Evolutionary conservation across 352 stramenopile genomes (phyloP), one percentile per base, ranked within the genome.

Genomic region (Globisporangium canariense): DNA sequence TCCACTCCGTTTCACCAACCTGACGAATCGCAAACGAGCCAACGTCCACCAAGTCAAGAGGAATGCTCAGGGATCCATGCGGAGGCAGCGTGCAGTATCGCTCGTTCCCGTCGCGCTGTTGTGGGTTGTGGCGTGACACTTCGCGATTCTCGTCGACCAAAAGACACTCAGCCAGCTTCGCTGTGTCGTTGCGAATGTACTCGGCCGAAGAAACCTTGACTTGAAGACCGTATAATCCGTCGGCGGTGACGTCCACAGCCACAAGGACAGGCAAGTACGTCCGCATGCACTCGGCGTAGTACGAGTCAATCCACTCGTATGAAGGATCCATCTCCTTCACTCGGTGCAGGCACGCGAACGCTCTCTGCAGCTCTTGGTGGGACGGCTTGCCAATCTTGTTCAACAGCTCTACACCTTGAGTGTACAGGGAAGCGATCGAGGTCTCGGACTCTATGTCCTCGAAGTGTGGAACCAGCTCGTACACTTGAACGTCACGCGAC

Each of bases 271-370:
- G 88, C 25, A 91, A 66, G 54, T 93, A 94, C 59, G 77, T 70
- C 2, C 81, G 79, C 62, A 81, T 68, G 54, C 84, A 91, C 51
- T 90, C 76, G 0, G 61, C 61, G 50, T 93, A 88, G 52, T 94
- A 96, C 49, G 81, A 92, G 58, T 92, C 79, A 43, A 94, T 89
- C 88, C 88, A 95, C 60, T 94, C 87, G 56, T 93, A 93, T 32
- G 78, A 78, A 22, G 81, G 78, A 55, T 94, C 77, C 25, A 91
- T 64, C 13, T 87, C 73, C 40, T 76, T 84, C 45, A 94, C 83
- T 18, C 83, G 80, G 49, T 75, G 77, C 56, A 96, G 68, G 57
- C 86, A 92, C 50, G 85, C 82, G 52, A 82, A 93, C n/a, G 86
- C 83, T 43, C 74, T 86, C 34, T 91, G 77, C 7, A 96, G 60